A percentile compares a stretch with the other conserved stretches of the same genome.
phyloP scores from a whole-genome alignment of 2,329 filamentous ascomycete genomes.

The Trichoderma atroviride region DNA sequence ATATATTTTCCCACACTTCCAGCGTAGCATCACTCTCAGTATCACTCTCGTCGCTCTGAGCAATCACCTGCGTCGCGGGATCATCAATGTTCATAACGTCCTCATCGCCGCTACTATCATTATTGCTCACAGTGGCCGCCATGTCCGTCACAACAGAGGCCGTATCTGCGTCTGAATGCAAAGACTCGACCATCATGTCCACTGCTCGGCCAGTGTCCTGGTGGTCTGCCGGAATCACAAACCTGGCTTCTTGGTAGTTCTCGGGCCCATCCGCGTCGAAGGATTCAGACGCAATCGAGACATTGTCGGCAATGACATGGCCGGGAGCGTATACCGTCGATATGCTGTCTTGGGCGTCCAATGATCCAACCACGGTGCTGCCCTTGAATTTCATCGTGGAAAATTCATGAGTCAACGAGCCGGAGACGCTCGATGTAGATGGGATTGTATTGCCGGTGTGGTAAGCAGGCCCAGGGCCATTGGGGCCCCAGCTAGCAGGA shows the following conservation, averaged over 20 bases:
- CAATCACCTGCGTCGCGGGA: constrained; percentile 25
- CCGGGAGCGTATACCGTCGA: constrained; percentile 41
- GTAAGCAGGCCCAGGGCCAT: constrained; percentile 51
- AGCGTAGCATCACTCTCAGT: background rate
- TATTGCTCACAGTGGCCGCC: background rate
- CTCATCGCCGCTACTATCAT: background rate
- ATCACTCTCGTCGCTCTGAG: constrained; percentile 24
- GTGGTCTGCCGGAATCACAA: constrained; percentile 38
- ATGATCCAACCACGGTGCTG: constrained; percentile 40
- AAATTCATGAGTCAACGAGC: constrained; percentile 43
- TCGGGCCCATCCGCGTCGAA: constrained; percentile 40
- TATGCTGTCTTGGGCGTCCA: constrained; percentile 46
- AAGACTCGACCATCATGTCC: constrained; percentile 32
- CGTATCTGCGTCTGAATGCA: constrained; percentile 15
- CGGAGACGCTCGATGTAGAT: constrained; percentile 41
- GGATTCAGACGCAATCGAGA: constrained; percentile 41
- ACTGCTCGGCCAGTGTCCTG: constrained; percentile 35
- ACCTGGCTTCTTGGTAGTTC: constrained; percentile 43
- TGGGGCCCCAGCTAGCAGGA: constrained; percentile 48
- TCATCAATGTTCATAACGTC: constrained; percentile 10
- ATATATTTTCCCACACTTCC: background rate
- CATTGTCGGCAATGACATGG: constrained; percentile 41
- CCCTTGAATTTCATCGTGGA: constrained; percentile 39
- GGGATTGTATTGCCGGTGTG: constrained; percentile 48
- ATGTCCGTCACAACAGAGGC: constrained; percentile 6